Percentiles rank a stretch among this genome's conserved stretches.
Conservation (phyloP, 2,329 filamentous ascomycete species). For the Aspergillus floridensis region DNA sequence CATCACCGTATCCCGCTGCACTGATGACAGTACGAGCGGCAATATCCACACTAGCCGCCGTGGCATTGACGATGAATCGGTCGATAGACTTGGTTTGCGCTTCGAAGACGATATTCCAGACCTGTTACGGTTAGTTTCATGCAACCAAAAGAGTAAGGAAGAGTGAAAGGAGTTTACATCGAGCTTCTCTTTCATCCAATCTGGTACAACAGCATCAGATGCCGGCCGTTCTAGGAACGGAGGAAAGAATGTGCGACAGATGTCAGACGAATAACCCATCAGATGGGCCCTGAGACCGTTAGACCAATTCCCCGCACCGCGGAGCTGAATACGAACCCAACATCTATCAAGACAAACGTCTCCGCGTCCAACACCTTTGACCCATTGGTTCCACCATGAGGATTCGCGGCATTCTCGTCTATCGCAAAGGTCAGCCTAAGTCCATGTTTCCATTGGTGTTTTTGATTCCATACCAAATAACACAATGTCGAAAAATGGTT, state of each 20-base stretch:
- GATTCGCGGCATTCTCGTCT: slow-evolving; percentile 42
- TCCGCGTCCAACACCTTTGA: slow-evolving; percentile 52
- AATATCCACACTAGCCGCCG: slow-evolving; percentile 60
- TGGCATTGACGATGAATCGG: slow-evolving; percentile 52
- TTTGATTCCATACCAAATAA: slow-evolving; percentile 47
- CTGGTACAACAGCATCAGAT: slow-evolving; percentile 12
- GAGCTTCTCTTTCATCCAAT: slow-evolving; percentile 48
- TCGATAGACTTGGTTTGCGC: slow-evolving; percentile 57
- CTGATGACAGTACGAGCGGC: slow-evolving; percentile 59
- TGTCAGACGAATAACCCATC: slow-evolving; percentile 62
- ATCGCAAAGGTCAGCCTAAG: background rate
- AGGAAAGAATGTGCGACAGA: slow-evolving; percentile 61
- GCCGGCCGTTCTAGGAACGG: slow-evolving; percentile 33
- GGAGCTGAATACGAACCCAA: slow-evolving; percentile 39
- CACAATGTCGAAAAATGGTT: slow-evolving; percentile 63
- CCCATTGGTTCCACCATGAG: slow-evolving; percentile 43
- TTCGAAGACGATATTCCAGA: slow-evolving; percentile 62
- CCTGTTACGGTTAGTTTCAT: slow-evolving; percentile 25
- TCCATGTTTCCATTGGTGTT: background rate
- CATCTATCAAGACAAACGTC: slow-evolving; percentile 62
- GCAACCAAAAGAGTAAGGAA: too few species aligned
- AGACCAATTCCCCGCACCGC: background rate
- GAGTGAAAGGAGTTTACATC: slow-evolving; percentile 7
- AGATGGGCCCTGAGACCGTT: slow-evolving; percentile 50
- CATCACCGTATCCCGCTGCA: slow-evolving; percentile 56